These are phyloP conservation scores for Leishmania major DNA, from an alignment of 208 protist genomes.

Conservation along the genomic window DNA sequence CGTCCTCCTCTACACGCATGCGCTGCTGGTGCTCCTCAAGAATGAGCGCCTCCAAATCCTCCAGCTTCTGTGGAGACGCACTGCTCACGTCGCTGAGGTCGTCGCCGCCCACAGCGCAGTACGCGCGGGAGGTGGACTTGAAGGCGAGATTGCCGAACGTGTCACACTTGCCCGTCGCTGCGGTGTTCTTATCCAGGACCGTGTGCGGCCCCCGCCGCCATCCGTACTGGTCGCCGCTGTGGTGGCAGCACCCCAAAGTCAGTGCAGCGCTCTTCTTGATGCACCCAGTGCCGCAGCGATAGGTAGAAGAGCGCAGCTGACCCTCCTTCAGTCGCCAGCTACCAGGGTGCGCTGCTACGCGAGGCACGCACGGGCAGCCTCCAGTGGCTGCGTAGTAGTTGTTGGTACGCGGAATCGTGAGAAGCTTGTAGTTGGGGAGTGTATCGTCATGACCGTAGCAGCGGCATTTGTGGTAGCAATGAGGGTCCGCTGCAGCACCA, in stretches of 20 bases:
- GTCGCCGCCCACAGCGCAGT: conserved; percentile 15
- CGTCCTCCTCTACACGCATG: conserved; percentile 58
- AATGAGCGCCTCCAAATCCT: conserved; percentile 75
- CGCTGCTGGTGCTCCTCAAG: conserved; percentile 70
- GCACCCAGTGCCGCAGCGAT: conserved; percentile 45
- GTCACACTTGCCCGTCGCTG: conserved; percentile 72
- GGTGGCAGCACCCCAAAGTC: conserved; percentile 44
- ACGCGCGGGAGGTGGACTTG: conserved; percentile 38
- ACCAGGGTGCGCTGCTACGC: conserved; percentile 61
- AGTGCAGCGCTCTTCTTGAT: conserved; percentile 28
- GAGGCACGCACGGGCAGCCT: conserved; percentile 79
- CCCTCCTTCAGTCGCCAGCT: conserved; percentile 65
- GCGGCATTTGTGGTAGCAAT: conserved; percentile 50
- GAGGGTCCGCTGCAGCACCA: conserved; percentile 3
- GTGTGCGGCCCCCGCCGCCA: conserved; percentile 68
- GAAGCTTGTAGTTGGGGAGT: conserved; percentile 73
- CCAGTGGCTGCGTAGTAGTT: conserved; percentile 77
- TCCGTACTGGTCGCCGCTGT: conserved; percentile 65
- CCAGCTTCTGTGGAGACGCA: conserved; percentile 62
- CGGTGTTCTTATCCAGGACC: conserved; percentile 63
- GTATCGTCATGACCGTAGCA: conserved; percentile 61
- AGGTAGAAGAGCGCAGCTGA: conserved; percentile 59
- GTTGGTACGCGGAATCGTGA: conserved; percentile 74
- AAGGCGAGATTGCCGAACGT: conserved; percentile 84
- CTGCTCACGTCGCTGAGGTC: conserved; percentile 65